Conservation (phyloP, 139 green algal genomes). For the Volvox africanus region DNA sequence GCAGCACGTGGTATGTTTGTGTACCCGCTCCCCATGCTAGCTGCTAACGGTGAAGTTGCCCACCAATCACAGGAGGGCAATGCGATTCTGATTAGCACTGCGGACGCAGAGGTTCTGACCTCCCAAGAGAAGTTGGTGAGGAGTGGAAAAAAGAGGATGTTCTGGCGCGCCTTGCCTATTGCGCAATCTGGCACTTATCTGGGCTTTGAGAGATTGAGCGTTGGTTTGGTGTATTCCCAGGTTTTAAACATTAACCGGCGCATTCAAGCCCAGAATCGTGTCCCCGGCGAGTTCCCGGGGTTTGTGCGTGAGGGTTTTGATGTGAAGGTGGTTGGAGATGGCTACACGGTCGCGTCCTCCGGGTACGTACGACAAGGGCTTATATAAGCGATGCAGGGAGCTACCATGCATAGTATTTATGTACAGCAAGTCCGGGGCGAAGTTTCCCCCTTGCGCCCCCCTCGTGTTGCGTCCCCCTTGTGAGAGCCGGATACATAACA, state of each 20-base stretch:
- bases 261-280: slow-evolving; percentile 89
- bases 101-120: slow-evolving; percentile 32
- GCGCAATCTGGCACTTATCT: not conserved
- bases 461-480: no score
- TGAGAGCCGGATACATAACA: no score
- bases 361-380: slow-evolving; percentile 47
- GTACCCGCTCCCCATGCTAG: no score
- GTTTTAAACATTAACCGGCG: slow-evolving; percentile 85
- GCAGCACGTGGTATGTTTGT: not conserved
- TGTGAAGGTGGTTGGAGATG: slow-evolving; percentile 82
- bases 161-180: not conserved
- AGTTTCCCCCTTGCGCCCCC: no score
- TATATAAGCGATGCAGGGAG: no score
- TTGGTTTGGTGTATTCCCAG: slow-evolving; percentile 49
- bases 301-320: slow-evolving; percentile 95
- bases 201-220: not conserved
- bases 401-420: no score
- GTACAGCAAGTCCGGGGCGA: no score
- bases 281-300: slow-evolving; percentile 82
- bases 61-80: slow-evolving; percentile 45
- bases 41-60: not conserved
- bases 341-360: slow-evolving; percentile 57
- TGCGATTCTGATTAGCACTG: slow-evolving; percentile 4
- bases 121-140: slow-evolving; percentile 66
- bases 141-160: not conserved